Conservation (phyloP, 169 alveolate species). For the Amoebophrya sp. region DNA sequence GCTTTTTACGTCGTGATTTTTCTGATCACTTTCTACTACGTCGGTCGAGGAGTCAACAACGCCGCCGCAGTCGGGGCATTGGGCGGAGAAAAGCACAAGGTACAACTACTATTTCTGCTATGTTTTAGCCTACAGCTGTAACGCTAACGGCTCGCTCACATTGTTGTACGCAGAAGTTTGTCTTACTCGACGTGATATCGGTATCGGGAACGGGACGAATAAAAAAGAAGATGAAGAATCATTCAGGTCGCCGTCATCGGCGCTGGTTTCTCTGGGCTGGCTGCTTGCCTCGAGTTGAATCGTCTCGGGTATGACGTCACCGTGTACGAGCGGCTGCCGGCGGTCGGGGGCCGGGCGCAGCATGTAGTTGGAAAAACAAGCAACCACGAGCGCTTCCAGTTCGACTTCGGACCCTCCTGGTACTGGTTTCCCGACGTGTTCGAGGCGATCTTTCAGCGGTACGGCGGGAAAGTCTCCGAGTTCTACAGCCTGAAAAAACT, state of each 20-base stretch:
- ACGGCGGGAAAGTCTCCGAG: not conserved
- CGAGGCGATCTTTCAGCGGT: not conserved
- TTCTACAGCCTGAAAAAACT: not conserved
- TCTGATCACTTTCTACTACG: no score
- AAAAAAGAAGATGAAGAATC: no score
- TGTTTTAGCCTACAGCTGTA: no score
- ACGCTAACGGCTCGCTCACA: no score
- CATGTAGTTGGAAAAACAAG: not conserved
- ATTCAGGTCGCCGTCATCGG: not conserved
- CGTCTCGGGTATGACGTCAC: not conserved
- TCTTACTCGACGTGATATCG: no score
- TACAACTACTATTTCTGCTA: no score
- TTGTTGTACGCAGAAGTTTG: no score
- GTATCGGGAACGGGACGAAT: no score
- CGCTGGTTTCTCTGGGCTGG: not conserved
- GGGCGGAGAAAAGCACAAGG: no score
- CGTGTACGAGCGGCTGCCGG: not conserved
- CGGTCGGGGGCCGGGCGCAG: not conserved
- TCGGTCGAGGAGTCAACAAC: no score
- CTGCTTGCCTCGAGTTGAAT: not conserved
- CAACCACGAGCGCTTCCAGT: not conserved
- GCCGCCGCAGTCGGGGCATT: no score
- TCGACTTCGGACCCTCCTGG: conserved; percentile 2
- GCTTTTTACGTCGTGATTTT: no score
- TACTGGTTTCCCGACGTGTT: not conserved